Evolutionary conservation across 169 alveolate genomes (phyloP).

Genomic region (Cryptosporidium sp.): DNA sequence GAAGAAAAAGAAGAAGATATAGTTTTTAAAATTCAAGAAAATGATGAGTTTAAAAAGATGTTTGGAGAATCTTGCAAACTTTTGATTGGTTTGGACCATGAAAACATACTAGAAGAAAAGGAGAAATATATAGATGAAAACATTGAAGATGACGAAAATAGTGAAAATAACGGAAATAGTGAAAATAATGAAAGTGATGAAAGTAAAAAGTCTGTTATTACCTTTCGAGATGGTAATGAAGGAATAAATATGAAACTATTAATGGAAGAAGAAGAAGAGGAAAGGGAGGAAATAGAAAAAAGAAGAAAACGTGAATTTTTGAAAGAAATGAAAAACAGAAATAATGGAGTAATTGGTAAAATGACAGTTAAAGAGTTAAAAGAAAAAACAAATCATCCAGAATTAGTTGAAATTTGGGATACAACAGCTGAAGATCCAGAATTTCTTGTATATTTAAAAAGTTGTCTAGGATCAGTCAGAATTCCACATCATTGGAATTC

Average conservation of each 20-base stretch:
- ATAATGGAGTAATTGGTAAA: constrained; percentile 50
- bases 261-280: constrained; percentile 47
- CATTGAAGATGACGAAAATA: too few species aligned
- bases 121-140: not conserved
- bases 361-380: constrained; percentile 76
- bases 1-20: not conserved
- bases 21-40: constrained; percentile 13
- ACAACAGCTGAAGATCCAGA: constrained; percentile 96
- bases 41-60: constrained; percentile 3
- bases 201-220: not conserved
- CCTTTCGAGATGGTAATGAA: not conserved
- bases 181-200: not conserved
- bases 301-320: not conserved
- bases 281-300: constrained; percentile 3
- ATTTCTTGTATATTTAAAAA: constrained; percentile 94
- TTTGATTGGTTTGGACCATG: constrained; percentile 25
- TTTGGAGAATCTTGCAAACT: constrained; percentile 45
- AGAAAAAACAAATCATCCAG: constrained; percentile 83
- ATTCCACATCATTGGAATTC: constrained; percentile 99
- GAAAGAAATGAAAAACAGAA: constrained; percentile 17
- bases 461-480: constrained; percentile 94
- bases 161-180: not conserved
- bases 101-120: not conserved
- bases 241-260: not conserved
- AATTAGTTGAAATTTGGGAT: constrained; percentile 95